Evolutionary conservation across 768 basidiomycete species (phyloP), one percentile per base, ranked within the genome.

Genomic region (Podaxis sp.): DNA sequence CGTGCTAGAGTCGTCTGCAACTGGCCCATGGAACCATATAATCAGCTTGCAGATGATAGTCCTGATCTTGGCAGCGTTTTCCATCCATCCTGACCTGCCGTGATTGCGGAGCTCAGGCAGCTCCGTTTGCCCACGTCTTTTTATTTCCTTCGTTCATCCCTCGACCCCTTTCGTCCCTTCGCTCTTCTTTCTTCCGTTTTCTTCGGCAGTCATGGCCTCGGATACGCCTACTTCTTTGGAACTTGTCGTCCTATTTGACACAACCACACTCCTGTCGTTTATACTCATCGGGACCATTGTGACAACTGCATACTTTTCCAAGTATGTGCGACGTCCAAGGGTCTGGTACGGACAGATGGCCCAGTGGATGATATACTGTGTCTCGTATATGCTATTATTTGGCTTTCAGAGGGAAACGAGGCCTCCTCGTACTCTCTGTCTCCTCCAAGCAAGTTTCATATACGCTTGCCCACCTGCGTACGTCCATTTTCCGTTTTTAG

Each of bases 401-500:
- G 50, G 51, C 25, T 60, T 60, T 53, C 59, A 53, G n/a, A 5
- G 16, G 37, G 10, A n/a, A 6, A 4, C 13, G 7, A 40, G 37
- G 14, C 59, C 57, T 27, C 57, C 59, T 35, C 25, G 11, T 13
- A 9, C 27, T 7, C 51, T 60, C 3, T 60, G 59, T 7, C 50
- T 53, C 7, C 25, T 60, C 1, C 59, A 60, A 23, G 51, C 59
- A 18, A 60, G 50, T 6, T 50, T 60, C n/a, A 47, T 60, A 60
- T 60, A 60, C 46, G 59, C 59, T 23, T 60, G 51, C 23, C 59
- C 59, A 47, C 51, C 59, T 16, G 59, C 59, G 59, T 60, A 60
- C 13, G 59, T 37, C 40, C 2, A 18, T 7, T 18, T 44, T 25
- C 28, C n/a, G 7, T n/a, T n/a, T 28, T 10, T 51, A 14, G 14